Percentiles rank a stretch among this genome's conserved stretches.
These are phyloP conservation scores for Glarea lozoyensis DNA, from an alignment of 495 filamentous ascomycete species.

Conservation along the genomic window DNA sequence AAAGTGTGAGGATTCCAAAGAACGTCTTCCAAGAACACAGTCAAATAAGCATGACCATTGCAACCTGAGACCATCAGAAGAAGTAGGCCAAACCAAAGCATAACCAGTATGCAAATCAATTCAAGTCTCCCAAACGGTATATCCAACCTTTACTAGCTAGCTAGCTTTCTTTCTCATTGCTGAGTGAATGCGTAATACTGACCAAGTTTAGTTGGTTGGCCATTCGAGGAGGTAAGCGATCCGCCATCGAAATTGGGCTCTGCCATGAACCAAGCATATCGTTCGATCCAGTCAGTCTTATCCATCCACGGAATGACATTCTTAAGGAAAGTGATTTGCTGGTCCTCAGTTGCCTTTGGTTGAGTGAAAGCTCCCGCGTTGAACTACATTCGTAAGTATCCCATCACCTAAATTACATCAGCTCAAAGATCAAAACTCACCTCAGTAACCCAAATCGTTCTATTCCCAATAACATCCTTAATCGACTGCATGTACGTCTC, in stretches of 20 bases:
- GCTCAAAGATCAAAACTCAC: conserved; percentile 41
- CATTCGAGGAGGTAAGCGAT: background rate
- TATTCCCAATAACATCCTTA: conserved; percentile 35
- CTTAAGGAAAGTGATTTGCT: conserved; percentile 43
- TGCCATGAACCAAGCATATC: conserved; percentile 75
- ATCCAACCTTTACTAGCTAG: no score
- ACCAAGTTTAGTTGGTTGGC: background rate
- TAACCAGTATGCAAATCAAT: no score
- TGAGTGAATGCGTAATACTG: no score
- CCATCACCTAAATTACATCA: background rate
- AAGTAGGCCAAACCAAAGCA: no score
- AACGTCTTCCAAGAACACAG: no score
- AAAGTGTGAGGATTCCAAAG: no score
- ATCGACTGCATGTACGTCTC: conserved; percentile 47
- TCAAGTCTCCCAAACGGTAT: no score
- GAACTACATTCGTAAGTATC: conserved; percentile 38
- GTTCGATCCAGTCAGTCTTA: conserved; percentile 47
- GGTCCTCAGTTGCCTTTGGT: no score
- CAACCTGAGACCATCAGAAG: no score
- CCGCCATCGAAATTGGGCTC: background rate
- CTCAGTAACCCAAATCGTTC: conserved; percentile 72
- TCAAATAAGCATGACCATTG: no score
- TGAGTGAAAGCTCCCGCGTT: conserved; percentile 34
- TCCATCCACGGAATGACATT: conserved; percentile 60
- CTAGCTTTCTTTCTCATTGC: no score